Percentiles rank a stretch among this genome's conserved stretches.
phyloP scores from a whole-genome alignment of 2,329 filamentous ascomycete species.

The Colletotrichum salicis region DNA sequence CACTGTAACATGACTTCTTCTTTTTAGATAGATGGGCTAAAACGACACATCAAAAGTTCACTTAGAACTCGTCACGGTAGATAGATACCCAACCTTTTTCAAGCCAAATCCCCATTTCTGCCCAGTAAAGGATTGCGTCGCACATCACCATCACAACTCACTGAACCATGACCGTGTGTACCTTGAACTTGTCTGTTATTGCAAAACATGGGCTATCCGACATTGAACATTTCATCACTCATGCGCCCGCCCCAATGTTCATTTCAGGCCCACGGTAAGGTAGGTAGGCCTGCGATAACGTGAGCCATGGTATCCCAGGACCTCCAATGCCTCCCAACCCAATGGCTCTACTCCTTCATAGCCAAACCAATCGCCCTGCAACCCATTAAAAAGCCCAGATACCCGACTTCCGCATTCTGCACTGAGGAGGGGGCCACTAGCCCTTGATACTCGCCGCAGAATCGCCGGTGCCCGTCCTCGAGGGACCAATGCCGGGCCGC shows the following conservation, averaged over 20 bases:
- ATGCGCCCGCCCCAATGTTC: neutral
- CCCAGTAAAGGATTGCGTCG: no score
- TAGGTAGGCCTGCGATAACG: no score
- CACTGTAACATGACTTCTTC: neutral
- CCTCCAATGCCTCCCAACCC: neutral
- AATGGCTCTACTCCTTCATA: neutral
- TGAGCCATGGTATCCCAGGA: neutral
- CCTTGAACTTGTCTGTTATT: neutral
- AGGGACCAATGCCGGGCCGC: constrained; percentile 49
- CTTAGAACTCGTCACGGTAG: neutral
- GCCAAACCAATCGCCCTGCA: neutral
- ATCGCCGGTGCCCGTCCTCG: constrained; percentile 47
- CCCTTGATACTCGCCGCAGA: constrained; percentile 41
- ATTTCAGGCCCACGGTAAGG: no score
- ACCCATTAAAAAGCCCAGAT: neutral
- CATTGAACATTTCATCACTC: constrained; percentile 12
- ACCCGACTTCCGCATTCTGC: constrained; percentile 14
- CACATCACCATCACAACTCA: neutral
- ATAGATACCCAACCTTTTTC: neutral
- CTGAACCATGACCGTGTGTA: neutral
- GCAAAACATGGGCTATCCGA: constrained; percentile 23
- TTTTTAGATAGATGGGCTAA: neutral
- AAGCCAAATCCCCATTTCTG: neutral
- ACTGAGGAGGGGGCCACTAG: constrained; percentile 32
- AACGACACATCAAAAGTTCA: neutral